Base-by-base conservation (phyloP, 192 early-diverging fungal species). In the Neocallimastix lanati region DNA sequence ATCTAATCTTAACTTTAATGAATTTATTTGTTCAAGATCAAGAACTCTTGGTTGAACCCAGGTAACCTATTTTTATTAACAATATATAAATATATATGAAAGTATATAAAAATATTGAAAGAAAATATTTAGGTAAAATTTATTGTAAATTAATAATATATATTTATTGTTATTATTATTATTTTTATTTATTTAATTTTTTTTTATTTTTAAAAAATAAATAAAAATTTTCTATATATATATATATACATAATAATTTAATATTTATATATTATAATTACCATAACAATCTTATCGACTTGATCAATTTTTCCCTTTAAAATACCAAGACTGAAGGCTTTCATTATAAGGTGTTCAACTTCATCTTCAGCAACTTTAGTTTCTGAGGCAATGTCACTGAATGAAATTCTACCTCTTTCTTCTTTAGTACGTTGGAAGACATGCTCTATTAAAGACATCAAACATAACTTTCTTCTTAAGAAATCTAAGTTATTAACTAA, bases 11-110 rank as follows among this genome's bases (percentile, higher is more conserved):
- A 94, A 91, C 40, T 89, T 87, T 87, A 99, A 91, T 29, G 87
- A 89, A 80, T 88, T 87, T 82, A 99, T 96, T 85, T 98, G 96
- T 28, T 88, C 87, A 86, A 87, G 91, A 85, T 94, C 95, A 81
- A 99, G 86, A 16, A 96, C 95, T 83, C 98, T 94, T 28, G 98
- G 96, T 86, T 98, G 96, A 15, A 99, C 98, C 98, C 98, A 98
- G 78, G 94, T 91, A 36, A 99, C 82, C 87, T 88, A 76, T 28
- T 14, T 29, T 28, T 40, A 29, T 18, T 25, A 79, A 81, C 12
- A 29, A 80, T 36, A n/a, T n/a, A n/a, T n/a, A n/a, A n/a, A n/a
- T n/a, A n/a, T n/a, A n/a, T n/a, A n/a, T n/a, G n/a, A n/a, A n/a
- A n/a, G n/a, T n/a, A n/a, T n/a, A n/a, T n/a, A n/a, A n/a, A n/a